A percentile compares a stretch with the other conserved stretches of the same genome.
These are phyloP conservation scores for Skeletonema tropicum DNA, from an alignment of 108 stramenopile species.

Conservation along the genomic window DNA sequence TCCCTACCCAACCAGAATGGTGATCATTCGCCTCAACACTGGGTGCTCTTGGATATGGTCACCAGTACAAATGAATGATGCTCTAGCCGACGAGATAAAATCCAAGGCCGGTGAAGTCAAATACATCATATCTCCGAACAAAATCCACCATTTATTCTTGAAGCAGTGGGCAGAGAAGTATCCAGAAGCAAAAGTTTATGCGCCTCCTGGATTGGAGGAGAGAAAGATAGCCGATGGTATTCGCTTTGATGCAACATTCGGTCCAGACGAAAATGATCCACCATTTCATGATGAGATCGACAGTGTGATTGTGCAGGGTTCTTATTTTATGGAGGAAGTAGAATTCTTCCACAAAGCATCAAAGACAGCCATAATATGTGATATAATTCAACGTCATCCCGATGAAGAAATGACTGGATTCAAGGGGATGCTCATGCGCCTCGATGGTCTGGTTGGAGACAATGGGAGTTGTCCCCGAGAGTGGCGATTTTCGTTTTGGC, in stretches of 20 bases:
- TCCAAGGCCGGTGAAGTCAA: slow-evolving; percentile 36
- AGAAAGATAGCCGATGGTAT: slow-evolving; percentile 19
- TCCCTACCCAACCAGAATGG: no score
- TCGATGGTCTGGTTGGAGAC: slow-evolving; percentile 31
- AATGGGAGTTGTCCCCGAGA: slow-evolving; percentile 41
- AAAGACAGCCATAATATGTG: slow-evolving; percentile 42
- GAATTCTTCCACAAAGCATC: slow-evolving; percentile 39
- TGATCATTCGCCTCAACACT: no score
- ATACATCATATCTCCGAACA: slow-evolving; percentile 43
- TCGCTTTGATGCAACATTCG: slow-evolving; percentile 16
- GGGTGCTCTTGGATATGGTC: slow-evolving; percentile 45
- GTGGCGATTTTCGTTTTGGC: slow-evolving; percentile 38
- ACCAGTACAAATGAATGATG: slow-evolving; percentile 25
- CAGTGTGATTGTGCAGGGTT: slow-evolving; percentile 26
- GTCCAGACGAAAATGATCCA: slow-evolving; percentile 6
- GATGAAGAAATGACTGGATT: slow-evolving; percentile 6
- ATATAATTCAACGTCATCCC: slow-evolving; percentile 39
- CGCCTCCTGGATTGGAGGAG: slow-evolving; percentile 29
- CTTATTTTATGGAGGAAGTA: slow-evolving; percentile 41
- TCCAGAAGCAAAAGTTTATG: slow-evolving; percentile 37
- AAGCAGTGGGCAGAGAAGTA: slow-evolving; percentile 29
- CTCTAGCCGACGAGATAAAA: slow-evolving; percentile 30
- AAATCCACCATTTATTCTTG: slow-evolving; percentile 43
- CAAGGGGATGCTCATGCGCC: slow-evolving; percentile 34
- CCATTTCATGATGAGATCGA: slow-evolving; percentile 34